Evolutionary conservation across 2,329 filamentous ascomycete species (phyloP).

Genomic region (Fusarium domesticum): DNA sequence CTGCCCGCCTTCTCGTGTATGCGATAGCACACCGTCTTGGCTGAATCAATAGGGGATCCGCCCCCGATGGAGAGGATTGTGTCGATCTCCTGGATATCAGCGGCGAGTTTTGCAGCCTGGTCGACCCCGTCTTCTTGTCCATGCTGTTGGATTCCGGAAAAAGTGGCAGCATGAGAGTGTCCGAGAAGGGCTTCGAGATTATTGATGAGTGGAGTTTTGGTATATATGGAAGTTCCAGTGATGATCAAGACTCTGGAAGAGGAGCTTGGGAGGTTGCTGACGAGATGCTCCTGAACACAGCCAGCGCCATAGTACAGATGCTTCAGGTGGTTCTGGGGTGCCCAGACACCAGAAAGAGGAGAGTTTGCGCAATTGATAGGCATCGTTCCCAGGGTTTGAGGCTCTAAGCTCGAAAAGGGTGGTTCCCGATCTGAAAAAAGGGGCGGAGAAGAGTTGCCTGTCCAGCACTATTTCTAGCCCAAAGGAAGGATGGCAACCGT

Average conservation of each 20-base stretch:
- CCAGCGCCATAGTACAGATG: constrained; percentile 18
- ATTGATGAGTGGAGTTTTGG: constrained; percentile 12
- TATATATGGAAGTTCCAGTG: constrained; percentile 14
- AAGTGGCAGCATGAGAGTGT: constrained; percentile 11
- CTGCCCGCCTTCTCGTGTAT: constrained; percentile 23
- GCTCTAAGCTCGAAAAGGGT: not conserved
- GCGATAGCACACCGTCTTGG: constrained; percentile 23
- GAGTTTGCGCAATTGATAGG: constrained; percentile 11
- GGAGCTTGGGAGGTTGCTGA: constrained; percentile 9
- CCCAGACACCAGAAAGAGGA: constrained; percentile 19
- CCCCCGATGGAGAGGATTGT: constrained; percentile 18
- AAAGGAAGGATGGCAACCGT: not conserved
- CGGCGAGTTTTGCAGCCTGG: constrained; percentile 9
- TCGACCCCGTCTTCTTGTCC: constrained; percentile 16
- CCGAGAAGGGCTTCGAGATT: constrained; percentile 12
- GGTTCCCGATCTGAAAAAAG: too few relatives aligned
- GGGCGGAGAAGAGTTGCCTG: not conserved
- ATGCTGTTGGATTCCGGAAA: constrained; percentile 15
- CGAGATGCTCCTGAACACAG: constrained; percentile 18
- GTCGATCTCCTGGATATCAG: constrained; percentile 5
- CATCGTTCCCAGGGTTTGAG: constrained; percentile 6
- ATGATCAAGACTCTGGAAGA: constrained; percentile 19
- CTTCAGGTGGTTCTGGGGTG: constrained; percentile 18
- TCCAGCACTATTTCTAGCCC: constrained; percentile 18
- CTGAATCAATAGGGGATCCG: constrained; percentile 14